A percentile compares a stretch with the other conserved stretches of the same genome.
phyloP scores from a whole-genome alignment of 1,284 basidiomycete genomes.

The Gomphus sp. region DNA sequence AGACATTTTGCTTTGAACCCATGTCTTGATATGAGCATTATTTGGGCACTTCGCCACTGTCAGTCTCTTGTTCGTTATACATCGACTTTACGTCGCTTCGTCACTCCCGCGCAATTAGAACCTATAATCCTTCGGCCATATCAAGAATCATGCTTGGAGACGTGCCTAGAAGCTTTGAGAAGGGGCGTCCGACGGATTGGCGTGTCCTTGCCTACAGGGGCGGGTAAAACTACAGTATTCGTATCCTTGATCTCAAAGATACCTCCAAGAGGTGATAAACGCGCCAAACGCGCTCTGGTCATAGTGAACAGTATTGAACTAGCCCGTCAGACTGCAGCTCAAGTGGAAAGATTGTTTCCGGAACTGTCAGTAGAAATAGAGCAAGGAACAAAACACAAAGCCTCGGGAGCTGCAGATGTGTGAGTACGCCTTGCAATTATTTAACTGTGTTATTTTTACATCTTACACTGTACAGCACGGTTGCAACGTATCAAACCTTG shows the following conservation, averaged over 20 bases:
- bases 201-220: slow-evolving; percentile 87
- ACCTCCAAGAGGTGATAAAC: slow-evolving; percentile 30
- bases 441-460: neutral
- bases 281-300: slow-evolving; percentile 59
- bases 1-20: neutral
- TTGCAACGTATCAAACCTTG: slow-evolving; percentile 91
- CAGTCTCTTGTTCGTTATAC: neutral
- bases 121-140: slow-evolving; percentile 67
- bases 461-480: slow-evolving; percentile 44
- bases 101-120: neutral
- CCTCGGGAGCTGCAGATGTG: slow-evolving; percentile 81
- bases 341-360: slow-evolving; percentile 62
- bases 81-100: neutral
- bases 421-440: slow-evolving; percentile 28
- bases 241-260: slow-evolving; percentile 67
- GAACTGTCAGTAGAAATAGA: slow-evolving; percentile 84
- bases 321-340: slow-evolving; percentile 77
- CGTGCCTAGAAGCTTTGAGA: slow-evolving; percentile 67
- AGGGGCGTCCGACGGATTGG: slow-evolving; percentile 69
- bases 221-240: slow-evolving; percentile 93
- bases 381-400: slow-evolving; percentile 70
- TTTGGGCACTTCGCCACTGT: neutral
- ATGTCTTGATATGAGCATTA: neutral
- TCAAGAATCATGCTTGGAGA: slow-evolving; percentile 77
- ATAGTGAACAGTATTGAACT: slow-evolving; percentile 86